Evolutionary conservation across 2,329 filamentous ascomycete genomes (phyloP), one percentile per base, ranked within the genome.

Genomic region (Colletotrichum scovillei): DNA sequence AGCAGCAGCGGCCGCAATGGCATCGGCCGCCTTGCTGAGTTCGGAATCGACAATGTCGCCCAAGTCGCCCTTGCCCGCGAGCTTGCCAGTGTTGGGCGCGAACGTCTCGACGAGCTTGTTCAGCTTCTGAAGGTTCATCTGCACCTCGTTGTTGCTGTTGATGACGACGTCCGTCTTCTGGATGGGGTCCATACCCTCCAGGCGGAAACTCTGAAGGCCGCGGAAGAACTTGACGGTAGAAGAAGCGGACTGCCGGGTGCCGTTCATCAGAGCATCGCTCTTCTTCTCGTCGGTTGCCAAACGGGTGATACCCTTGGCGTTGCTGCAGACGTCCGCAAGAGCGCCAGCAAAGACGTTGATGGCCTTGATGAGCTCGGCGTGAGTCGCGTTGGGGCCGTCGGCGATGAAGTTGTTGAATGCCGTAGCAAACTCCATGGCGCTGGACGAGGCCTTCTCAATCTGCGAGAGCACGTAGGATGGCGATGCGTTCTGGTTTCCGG

Each of bases 391-490:
- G 5, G 96, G 95, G 0, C 97, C 97, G 80, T 99, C 97, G 8
- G 96, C 97, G 78, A 99, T 97, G 82, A 97, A 98, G 84, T 97
- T 97, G 86, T 98, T 99, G 88, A 98, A 99, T 0, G 97, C 93
- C 0, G 96, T 98, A 1, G 96, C 97, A 83, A 99, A 99, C 81
- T 99, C 97, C 83, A 97, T 98, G 14, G 97, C 95, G 76, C 92
- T 97, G 11, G 95, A 92, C 8, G 95, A 97, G 0, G 97, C 95
- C 86, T 98, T 99, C 81, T 99, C 97, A 72, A 98, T 95, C 82
- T 98, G 96, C 2, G 96, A 98, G 63, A 99, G 88, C 14, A 99
- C 95, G 80, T 97, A 98, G 1, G 96, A 91, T 16, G 97, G 95
- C 53, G 95, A 97, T 1, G 97, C 97, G 79, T 97, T 99, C 85